Evolutionary conservation across 2,329 filamentous ascomycete species (phyloP), one percentile per base, ranked within the genome.

Genomic region (Hypoxylon rubiginosum): DNA sequence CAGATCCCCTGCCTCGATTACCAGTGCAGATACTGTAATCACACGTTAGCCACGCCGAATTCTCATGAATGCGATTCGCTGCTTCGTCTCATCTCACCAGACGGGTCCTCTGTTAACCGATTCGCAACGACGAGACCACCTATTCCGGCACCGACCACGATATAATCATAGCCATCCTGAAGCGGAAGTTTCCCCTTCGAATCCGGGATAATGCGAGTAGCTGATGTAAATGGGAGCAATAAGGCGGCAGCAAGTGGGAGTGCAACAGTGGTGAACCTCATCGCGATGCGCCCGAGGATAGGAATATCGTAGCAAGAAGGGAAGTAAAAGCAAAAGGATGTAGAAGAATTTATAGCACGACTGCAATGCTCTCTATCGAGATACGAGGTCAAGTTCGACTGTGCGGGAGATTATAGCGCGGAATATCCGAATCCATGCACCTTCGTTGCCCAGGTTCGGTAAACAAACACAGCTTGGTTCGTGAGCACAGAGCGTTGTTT

Each of bases 1-100:
- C 74, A 76, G n/a, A 2, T 74, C 66, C 32, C 74, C 71, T 15
- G 72, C 67, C 57, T 77, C 74, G 0, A 75, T 66, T 1, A 76
- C 55, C 15, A 76, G 57, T 6, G 75, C 73, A 2, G 71, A 72
- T n/a, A 72, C 71, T 74, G 32, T n/a, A 48, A 10, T 50, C 19
- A 15, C 43, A 17, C 11, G 46, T 73, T 49, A 74, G 69, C 57
- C 17, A 30, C 21, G 24, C 21, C 2, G 19, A 11, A 15, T 17
- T 13, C 36, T 10, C 32, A 4, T 4, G 6, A 19, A 2, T 41
- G 15, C 13, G 9, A 15, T 13, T 46, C 9, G n/a, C 24, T 51
- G 19, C 1, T 13, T 58, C 24, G 11, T 3, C 15, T 28, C 32
- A 8, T 36, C 64, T 46, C 52, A 73, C 74, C 67, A 4, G 64